Evolutionary conservation across 2,329 filamentous ascomycete genomes (phyloP).

Genomic region (Colletotrichum shisoi): DNA sequence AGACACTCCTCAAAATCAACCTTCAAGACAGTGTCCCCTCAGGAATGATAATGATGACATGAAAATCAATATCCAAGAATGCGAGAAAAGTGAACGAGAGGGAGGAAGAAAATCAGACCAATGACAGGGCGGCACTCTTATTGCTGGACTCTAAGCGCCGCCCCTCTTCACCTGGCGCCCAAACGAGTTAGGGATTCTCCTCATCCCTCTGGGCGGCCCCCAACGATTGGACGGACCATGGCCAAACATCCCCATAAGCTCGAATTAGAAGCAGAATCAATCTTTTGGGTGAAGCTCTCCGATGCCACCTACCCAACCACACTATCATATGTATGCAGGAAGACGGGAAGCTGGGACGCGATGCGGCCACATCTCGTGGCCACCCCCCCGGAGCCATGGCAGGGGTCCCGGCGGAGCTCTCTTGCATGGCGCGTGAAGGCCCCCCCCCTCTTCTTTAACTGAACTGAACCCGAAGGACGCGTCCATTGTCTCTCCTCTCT

Average conservation of each 20-base stretch:
- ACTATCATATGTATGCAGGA: slow-evolving; percentile 16
- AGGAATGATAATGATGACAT: too few relatives aligned
- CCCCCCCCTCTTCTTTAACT: slow-evolving; percentile 25
- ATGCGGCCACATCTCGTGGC: slow-evolving; percentile 34
- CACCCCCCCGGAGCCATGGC: slow-evolving; percentile 13
- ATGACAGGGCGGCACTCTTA: slow-evolving; percentile 13
- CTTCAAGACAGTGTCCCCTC: not conserved
- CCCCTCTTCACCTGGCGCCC: slow-evolving; percentile 36
- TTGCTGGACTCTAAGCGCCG: slow-evolving; percentile 37
- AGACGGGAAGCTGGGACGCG: slow-evolving; percentile 34
- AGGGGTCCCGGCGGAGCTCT: slow-evolving; percentile 35
- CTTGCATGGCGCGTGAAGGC: slow-evolving; percentile 31
- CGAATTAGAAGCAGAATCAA: slow-evolving; percentile 26
- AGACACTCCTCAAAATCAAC: not conserved
- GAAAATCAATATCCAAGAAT: not conserved
- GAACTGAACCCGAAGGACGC: slow-evolving; percentile 26
- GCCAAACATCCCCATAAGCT: slow-evolving; percentile 4
- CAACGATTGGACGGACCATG: slow-evolving; percentile 31
- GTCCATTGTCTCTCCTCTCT: slow-evolving; percentile 7
- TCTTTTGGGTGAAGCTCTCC: slow-evolving; percentile 12
- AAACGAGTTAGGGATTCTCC: slow-evolving; percentile 32
- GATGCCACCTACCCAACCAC: slow-evolving; percentile 3
- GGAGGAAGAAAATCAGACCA: slow-evolving; percentile 17
- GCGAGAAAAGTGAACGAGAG: slow-evolving; percentile 9
- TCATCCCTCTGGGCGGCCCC: slow-evolving; percentile 25